phyloP scores from a whole-genome alignment of 108 stramenopile genomes.

The Cyclostephanos tholiformis region DNA sequence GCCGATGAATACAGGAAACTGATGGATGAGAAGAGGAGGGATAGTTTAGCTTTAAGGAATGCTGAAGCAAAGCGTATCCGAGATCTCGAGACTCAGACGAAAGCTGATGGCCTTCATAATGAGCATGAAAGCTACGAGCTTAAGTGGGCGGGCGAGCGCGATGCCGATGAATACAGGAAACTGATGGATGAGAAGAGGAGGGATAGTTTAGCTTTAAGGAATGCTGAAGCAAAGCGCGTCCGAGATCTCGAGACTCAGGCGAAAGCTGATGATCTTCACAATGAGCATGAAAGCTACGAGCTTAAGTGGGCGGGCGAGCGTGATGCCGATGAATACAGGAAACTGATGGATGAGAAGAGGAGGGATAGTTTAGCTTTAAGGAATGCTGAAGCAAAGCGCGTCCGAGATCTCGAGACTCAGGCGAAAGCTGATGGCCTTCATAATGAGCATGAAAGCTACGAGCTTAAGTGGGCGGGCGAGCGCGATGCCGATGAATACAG shows the following conservation, averaged over 20 bases:
- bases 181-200: slow-evolving; percentile 52
- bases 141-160: slow-evolving; percentile 67
- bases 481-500: slow-evolving; percentile 67
- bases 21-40: slow-evolving; percentile 51
- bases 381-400: slow-evolving; percentile 58
- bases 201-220: slow-evolving; percentile 66
- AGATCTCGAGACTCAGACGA: slow-evolving; percentile 55
- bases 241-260: slow-evolving; percentile 57
- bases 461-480: slow-evolving; percentile 72
- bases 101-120: slow-evolving; percentile 42
- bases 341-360: slow-evolving; percentile 44
- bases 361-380: slow-evolving; percentile 67
- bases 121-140: slow-evolving; percentile 70
- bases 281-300: slow-evolving; percentile 65
- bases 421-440: slow-evolving; percentile 50
- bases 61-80: slow-evolving; percentile 54
- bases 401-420: slow-evolving; percentile 55
- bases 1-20: slow-evolving; percentile 56
- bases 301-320: slow-evolving; percentile 69
- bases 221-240: slow-evolving; percentile 55
- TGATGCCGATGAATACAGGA: slow-evolving; percentile 66
- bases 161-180: slow-evolving; percentile 61
- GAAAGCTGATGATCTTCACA: slow-evolving; percentile 46
- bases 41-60: slow-evolving; percentile 70
- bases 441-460: slow-evolving; percentile 60